These are phyloP conservation scores for Alternaria gansuensis DNA, from an alignment of 2,329 filamentous ascomycete genomes.

Conservation along the genomic window DNA sequence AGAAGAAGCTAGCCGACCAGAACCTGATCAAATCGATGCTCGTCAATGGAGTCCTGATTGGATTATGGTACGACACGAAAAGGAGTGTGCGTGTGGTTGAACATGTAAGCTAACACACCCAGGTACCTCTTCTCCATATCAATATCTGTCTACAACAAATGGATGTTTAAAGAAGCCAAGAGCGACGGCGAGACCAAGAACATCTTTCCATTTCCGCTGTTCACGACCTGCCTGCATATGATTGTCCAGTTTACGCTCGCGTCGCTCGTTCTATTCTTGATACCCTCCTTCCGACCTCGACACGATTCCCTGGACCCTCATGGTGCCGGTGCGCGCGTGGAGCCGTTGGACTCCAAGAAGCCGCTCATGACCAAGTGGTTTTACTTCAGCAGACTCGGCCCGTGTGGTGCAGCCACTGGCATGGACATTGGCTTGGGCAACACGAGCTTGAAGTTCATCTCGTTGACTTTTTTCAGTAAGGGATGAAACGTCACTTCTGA, in stretches of 20 bases:
- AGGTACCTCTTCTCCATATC: constrained; percentile 85
- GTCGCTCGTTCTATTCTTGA: constrained; percentile 77
- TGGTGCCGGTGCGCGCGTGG: constrained; percentile 38
- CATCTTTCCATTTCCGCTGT: constrained; percentile 93
- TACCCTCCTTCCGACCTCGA: constrained; percentile 82
- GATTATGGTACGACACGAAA: constrained; percentile 70
- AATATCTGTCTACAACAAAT: constrained; percentile 89
- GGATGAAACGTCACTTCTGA: background rate
- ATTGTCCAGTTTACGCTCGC: constrained; percentile 85
- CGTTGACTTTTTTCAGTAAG: constrained; percentile 87
- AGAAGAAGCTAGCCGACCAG: constrained; percentile 78
- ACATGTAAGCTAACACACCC: constrained; percentile 25
- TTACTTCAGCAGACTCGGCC: constrained; percentile 89
- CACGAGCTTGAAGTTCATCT: constrained; percentile 94
- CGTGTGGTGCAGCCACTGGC: constrained; percentile 90
- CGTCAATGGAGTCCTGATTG: constrained; percentile 82
- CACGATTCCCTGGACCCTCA: constrained; percentile 54
- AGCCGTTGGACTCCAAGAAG: constrained; percentile 56
- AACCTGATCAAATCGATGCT: constrained; percentile 73
- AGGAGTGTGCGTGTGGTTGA: background rate
- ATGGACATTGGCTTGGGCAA: constrained; percentile 97
- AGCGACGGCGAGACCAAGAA: constrained; percentile 48
- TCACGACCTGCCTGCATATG: constrained; percentile 96
- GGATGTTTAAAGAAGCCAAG: constrained; percentile 84
- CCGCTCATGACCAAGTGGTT: constrained; percentile 85